Conservation (phyloP, 306 rosid genomes). For the Glycyrrhiza uralensis region DNA sequence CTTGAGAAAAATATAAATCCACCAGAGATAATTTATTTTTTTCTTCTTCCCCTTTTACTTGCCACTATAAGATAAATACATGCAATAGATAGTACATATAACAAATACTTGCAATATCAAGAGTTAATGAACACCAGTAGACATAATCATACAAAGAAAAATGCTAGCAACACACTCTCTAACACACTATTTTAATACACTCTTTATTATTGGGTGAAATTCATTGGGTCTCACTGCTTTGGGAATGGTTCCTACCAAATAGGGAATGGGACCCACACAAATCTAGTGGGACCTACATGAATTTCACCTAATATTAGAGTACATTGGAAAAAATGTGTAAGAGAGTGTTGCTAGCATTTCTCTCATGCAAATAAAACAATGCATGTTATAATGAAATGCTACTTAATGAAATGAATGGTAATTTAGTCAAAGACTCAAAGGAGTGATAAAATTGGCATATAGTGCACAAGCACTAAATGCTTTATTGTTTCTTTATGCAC, state of each 20-base stretch:
- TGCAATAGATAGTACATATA: not conserved
- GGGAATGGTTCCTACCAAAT: too few relatives aligned
- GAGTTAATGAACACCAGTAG: not conserved
- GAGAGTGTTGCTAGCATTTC: too few relatives aligned
- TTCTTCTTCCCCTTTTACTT: not conserved
- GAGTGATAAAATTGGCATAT: not conserved
- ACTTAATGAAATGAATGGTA: not conserved
- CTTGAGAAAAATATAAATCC: conserved; percentile 36
- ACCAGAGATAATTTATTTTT: conserved; percentile 17
- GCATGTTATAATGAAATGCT: not conserved
- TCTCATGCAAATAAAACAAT: conserved; percentile 8
- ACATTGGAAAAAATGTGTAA: too few relatives aligned
- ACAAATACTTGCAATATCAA: conserved; percentile 26
- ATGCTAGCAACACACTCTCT: too few relatives aligned
- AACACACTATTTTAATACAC: too few relatives aligned
- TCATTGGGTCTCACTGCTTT: too few relatives aligned
- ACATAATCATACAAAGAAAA: conserved; percentile 6
- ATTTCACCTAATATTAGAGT: too few relatives aligned
- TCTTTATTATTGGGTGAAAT: too few relatives aligned
- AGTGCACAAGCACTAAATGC: not conserved
- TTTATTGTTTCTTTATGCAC: not conserved
- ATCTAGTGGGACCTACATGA: too few relatives aligned
- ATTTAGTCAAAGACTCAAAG: conserved; percentile 2
- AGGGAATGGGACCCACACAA: too few relatives aligned
- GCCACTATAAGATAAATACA: not conserved